These are phyloP conservation scores for Mortierella sp. DNA, from an alignment of 371 early-diverging fungal genomes.

Conservation along the genomic window DNA sequence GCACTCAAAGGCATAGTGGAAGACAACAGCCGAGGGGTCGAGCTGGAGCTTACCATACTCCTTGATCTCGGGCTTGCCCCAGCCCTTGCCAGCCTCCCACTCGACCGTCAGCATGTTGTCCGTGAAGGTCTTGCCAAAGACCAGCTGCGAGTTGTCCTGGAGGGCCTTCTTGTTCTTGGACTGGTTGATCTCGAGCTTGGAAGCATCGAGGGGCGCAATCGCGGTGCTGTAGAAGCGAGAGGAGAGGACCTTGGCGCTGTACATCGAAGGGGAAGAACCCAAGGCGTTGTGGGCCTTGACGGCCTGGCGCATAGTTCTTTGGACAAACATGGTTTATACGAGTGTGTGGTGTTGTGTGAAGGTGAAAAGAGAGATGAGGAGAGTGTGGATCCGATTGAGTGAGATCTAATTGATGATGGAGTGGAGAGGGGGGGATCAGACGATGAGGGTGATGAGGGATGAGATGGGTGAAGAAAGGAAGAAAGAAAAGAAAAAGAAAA, in stretches of 20 bases:
- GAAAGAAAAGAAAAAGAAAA: background rate
- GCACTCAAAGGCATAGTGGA: constrained; percentile 95
- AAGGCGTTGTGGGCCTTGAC: constrained; percentile 45
- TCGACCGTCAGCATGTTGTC: constrained; percentile 95
- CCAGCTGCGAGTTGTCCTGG: constrained; percentile 82
- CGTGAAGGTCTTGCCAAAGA: constrained; percentile 92
- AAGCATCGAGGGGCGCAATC: constrained; percentile 58
- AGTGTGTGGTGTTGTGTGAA: background rate
- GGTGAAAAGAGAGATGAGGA: background rate
- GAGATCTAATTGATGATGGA: background rate
- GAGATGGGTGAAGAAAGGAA: constrained; percentile 9
- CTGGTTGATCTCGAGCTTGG: constrained; percentile 61
- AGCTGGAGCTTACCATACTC: constrained; percentile 87
- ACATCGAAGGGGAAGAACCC: constrained; percentile 20
- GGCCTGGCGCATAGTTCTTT: constrained; percentile 52
- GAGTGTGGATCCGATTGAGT: background rate
- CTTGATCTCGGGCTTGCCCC: constrained; percentile 80
- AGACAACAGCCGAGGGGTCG: constrained; percentile 90
- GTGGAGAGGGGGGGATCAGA: background rate
- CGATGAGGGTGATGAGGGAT: background rate
- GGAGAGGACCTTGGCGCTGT: constrained; percentile 40
- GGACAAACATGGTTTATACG: constrained; percentile 41
- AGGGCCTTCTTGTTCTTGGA: constrained; percentile 69
- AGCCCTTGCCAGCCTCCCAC: constrained; percentile 85
- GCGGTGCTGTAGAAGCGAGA: constrained; percentile 44